phyloP scores from a whole-genome alignment of 768 basidiomycete species.

The Strobilomyces dryophilus region DNA sequence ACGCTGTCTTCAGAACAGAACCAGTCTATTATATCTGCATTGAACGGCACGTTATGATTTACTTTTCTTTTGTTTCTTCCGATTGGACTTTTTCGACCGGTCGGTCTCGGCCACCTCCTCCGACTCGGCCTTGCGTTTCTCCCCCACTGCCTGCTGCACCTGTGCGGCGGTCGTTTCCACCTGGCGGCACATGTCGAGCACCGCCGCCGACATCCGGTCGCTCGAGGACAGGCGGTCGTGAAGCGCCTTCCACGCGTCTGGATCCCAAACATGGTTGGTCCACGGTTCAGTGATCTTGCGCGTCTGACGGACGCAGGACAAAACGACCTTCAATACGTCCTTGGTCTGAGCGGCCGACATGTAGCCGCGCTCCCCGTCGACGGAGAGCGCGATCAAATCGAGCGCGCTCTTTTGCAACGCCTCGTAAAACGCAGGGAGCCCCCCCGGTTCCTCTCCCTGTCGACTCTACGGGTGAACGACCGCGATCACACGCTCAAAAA shows the following conservation, averaged over 20 bases:
- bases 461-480: constrained; percentile 5
- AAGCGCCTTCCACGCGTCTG: constrained; percentile 51
- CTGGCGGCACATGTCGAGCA: constrained; percentile 64
- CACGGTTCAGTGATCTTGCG: constrained; percentile 39
- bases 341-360: constrained; percentile 67
- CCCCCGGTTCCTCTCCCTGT: constrained; percentile 39
- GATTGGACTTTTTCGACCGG: constrained; percentile 37
- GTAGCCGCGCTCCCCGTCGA: constrained; percentile 38
- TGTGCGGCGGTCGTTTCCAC: constrained; percentile 33
- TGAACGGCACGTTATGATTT: constrained; percentile 17
- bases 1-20: background rate
- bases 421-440: constrained; percentile 42
- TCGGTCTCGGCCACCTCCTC: constrained; percentile 26
- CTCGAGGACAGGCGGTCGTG: constrained; percentile 43
- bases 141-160: constrained; percentile 3
- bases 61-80: constrained; percentile 44
- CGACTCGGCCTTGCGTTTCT: constrained; percentile 38
- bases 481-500: background rate
- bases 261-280: constrained; percentile 51
- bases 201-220: constrained; percentile 56
- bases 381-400: constrained; percentile 44
- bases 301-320: constrained; percentile 62
- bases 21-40: background rate
- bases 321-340: constrained; percentile 69
- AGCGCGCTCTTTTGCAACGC: constrained; percentile 47